Conservation (phyloP, 2,329 filamentous ascomycete species). For the Magnaporthiopsis rhizophila region DNA sequence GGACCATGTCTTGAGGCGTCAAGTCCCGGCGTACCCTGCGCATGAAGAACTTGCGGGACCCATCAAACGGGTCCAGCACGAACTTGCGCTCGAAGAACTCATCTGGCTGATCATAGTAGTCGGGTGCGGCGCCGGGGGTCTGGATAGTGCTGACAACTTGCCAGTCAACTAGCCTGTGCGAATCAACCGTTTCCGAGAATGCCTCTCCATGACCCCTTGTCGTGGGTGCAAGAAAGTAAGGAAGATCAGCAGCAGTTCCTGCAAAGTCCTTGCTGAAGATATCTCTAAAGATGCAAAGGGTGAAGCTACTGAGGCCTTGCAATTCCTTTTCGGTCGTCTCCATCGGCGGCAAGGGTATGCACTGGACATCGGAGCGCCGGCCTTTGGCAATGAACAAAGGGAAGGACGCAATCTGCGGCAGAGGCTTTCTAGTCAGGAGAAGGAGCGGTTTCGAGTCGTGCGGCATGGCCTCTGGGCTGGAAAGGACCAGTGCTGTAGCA, state of each 20-base stretch:
- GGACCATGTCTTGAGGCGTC: conserved; percentile 57
- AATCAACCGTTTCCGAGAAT: background rate
- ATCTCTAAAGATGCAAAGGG: conserved; percentile 68
- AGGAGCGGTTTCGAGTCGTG: conserved; percentile 56
- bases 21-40: conserved; percentile 46
- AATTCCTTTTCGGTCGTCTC: conserved; percentile 35
- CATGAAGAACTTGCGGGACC: conserved; percentile 54
- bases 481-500: conserved; percentile 52
- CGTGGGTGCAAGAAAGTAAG: conserved; percentile 73
- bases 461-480: conserved; percentile 45
- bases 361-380: conserved; percentile 48
- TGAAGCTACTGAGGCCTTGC: conserved; percentile 59
- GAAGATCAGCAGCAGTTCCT: conserved; percentile 52
- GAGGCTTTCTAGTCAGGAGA: conserved; percentile 57
- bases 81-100: conserved; percentile 46
- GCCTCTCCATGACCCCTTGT: background rate
- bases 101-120: conserved; percentile 34
- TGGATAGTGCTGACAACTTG: conserved; percentile 17
- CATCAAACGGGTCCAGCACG: conserved; percentile 50
- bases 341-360: conserved; percentile 38
- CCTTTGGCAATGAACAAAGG: conserved; percentile 64
- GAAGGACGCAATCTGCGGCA: conserved; percentile 61
- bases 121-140: conserved; percentile 24
- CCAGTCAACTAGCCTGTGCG: conserved; percentile 12
- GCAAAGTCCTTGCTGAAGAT: conserved; percentile 85